These are phyloP conservation scores for Circinella umbellata DNA, from an alignment of 371 early-diverging fungal species.

Conservation along the genomic window DNA sequence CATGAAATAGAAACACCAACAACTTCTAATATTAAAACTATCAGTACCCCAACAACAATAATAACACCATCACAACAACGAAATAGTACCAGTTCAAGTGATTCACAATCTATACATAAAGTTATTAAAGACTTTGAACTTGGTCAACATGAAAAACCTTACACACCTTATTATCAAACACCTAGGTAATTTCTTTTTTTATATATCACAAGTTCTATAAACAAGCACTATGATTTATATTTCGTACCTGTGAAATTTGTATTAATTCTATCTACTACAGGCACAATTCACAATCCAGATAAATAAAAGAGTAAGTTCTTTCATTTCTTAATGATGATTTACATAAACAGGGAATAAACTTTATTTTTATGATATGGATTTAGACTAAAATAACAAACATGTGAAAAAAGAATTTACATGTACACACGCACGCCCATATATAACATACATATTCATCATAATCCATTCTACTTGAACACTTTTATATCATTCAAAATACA, in stretches of 20 bases:
- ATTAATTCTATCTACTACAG: constrained; percentile 12
- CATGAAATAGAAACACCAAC: too few relatives aligned
- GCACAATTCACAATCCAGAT: constrained; percentile 40
- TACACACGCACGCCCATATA: not conserved
- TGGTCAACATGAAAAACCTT: constrained; percentile 44
- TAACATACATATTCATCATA: not conserved
- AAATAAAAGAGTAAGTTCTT: constrained; percentile 14
- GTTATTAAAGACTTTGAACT: constrained; percentile 47
- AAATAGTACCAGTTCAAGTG: constrained; percentile 11
- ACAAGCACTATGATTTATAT: too few relatives aligned
- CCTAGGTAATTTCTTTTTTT: constrained; percentile 25
- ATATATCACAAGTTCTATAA: too few relatives aligned
- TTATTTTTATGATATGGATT: too few relatives aligned
- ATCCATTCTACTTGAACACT: too few relatives aligned
- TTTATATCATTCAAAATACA: too few relatives aligned
- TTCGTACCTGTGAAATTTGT: too few relatives aligned
- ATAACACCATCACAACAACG: constrained; percentile 1
- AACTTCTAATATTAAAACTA: too few relatives aligned
- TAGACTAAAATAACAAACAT: too few relatives aligned
- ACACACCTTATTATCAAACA: constrained; percentile 24
- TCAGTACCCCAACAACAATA: not conserved
- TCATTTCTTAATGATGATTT: too few relatives aligned
- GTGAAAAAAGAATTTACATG: not conserved
- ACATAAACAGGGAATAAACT: too few relatives aligned
- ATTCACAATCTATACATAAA: constrained; percentile 38